Evolutionary conservation across 2,329 filamentous ascomycete genomes (phyloP), one percentile per base, ranked within the genome.

Genomic region (Verruconis gallopava): DNA sequence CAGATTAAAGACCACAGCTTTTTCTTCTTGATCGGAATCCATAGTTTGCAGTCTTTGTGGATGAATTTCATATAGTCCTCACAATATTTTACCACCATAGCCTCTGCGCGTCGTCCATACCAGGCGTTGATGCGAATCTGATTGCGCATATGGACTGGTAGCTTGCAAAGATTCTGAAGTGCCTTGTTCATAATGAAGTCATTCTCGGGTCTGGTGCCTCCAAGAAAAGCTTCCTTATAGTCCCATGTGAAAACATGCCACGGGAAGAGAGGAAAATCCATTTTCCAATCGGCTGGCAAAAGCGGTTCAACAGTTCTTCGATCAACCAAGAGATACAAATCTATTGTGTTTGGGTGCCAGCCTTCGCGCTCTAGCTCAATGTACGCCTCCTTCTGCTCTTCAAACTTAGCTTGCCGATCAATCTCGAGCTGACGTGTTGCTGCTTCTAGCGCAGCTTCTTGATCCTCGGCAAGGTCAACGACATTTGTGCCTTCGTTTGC

Each of bases 221-320:
- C 51, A 44, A 77, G 66, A 46, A 69, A 65, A 0, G 69, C 62
- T 15, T 60, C 55, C 33, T 61, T 55, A 14, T 59, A 48, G 9
- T 59, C 54, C 2, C 54, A 25, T 48, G 65, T 63, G 54, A 77
- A 77, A 2, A 77, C 53, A 5, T 62, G 59, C 5, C 66, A 60
- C 2, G 73, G 73, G 12, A 77, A 52, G 13, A 67, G 72, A 5
- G 58, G 56, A 47, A 75, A 75, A 47, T 76, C 72, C 38, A 64
- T 54, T 35, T 61, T 58, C 71, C 72, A 76, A 46, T 59, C 58
- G 11, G 55, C 52, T 2, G 71, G 70, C 11, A 77, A 52, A 1
- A 77, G 53, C 6, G 73, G 68, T 55, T 76, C 72, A 40, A 67
- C 68, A 13, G 73, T 73, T 33, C 73, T 69, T 57, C 69, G 65